These are phyloP conservation scores for Letharia lupina DNA, from an alignment of 495 filamentous ascomycete genomes.

Conservation along the genomic window DNA sequence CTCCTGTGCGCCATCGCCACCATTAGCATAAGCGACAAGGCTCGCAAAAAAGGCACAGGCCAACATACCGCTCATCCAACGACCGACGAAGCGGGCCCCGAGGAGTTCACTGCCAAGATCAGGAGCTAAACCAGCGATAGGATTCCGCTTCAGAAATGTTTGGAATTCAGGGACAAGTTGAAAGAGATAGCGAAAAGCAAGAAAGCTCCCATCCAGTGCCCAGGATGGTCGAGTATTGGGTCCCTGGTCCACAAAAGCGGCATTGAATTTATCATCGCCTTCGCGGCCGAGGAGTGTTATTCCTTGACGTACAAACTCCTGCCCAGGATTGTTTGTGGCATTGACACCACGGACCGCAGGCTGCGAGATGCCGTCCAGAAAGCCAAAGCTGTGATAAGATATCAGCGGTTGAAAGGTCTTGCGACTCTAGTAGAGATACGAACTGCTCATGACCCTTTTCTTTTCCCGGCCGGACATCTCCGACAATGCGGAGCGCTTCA, in stretches of 20 bases:
- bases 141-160: constrained; percentile 26
- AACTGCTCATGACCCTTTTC: constrained; percentile 34
- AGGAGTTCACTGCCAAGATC: constrained; percentile 29
- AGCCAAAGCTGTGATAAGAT: constrained; percentile 29
- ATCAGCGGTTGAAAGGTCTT: constrained; percentile 14
- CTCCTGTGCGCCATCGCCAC: constrained; percentile 23
- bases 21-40: background rate
- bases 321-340: constrained; percentile 22
- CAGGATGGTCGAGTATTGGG: constrained; percentile 27
- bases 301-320: constrained; percentile 26
- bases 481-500: constrained; percentile 26
- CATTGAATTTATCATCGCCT: constrained; percentile 16
- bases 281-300: constrained; percentile 29
- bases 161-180: constrained; percentile 34
- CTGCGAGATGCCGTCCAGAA: constrained; percentile 30
- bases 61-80: constrained; percentile 37
- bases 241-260: no score
- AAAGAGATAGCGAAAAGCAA: constrained; percentile 33
- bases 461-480: constrained; percentile 30
- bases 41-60: background rate
- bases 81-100: constrained; percentile 35
- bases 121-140: constrained; percentile 18
- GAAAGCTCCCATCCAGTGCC: constrained; percentile 35
- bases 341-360: constrained; percentile 28
- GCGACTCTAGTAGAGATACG: constrained; percentile 8